Evolutionary conservation across 2,329 filamentous ascomycete genomes (phyloP).

Genomic region (Hypoxylon sp.): DNA sequence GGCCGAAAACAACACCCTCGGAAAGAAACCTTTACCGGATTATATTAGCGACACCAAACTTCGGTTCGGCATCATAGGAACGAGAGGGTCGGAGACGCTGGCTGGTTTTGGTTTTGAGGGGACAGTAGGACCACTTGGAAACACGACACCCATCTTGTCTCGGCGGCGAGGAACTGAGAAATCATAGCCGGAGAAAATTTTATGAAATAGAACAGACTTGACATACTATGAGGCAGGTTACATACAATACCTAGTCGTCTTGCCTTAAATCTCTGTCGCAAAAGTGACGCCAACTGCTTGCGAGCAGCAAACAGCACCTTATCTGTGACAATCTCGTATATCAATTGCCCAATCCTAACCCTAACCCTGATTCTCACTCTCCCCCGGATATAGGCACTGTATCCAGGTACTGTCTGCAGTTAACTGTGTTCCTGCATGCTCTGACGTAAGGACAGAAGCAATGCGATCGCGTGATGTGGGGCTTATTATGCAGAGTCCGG

Average conservation of each 20-base stretch:
- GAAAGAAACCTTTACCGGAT: constrained; percentile 17
- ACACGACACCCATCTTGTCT: neutral
- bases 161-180: constrained; percentile 8
- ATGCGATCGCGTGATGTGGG: constrained; percentile 33
- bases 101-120: constrained; percentile 29
- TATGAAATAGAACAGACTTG: neutral
- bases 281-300: too few species aligned
- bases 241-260: neutral
- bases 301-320: too few species aligned
- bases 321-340: too few species aligned
- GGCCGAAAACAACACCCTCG: constrained; percentile 11
- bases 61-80: constrained; percentile 14
- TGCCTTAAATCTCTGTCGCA: neutral
- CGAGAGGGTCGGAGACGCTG: constrained; percentile 3
- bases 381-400: constrained; percentile 29
- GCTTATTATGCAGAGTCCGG: constrained; percentile 7
- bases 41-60: constrained; percentile 22
- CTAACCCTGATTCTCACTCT: neutral
- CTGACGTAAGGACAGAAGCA: constrained; percentile 31
- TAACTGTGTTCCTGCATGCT: constrained; percentile 23
- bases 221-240: neutral
- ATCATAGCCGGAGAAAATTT: neutral
- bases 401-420: constrained; percentile 9
- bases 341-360: neutral
- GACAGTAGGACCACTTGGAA: constrained; percentile 15